A percentile compares a stretch with the other conserved stretches of the same genome.
Evolutionary conservation across 2,329 filamentous ascomycete species (phyloP).

Genomic region (Sclerotiophoma versabilis): DNA sequence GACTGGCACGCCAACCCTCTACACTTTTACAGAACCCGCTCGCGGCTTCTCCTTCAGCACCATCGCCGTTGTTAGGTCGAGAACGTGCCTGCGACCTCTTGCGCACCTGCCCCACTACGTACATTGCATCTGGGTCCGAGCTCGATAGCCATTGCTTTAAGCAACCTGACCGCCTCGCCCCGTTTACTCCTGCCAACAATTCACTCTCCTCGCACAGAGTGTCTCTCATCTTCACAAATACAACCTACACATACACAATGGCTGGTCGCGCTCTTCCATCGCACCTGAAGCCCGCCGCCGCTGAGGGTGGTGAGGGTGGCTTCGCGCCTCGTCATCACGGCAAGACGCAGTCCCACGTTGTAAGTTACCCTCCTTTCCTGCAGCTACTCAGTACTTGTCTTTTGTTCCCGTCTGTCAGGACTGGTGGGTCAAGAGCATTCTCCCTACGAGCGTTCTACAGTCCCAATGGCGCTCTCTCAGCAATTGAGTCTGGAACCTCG

Average conservation of each 20-base stretch:
- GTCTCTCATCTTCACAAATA: slow-evolving; percentile 17
- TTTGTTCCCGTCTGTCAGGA: neutral
- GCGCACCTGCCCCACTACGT: slow-evolving; percentile 29
- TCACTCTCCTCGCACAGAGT: slow-evolving; percentile 19
- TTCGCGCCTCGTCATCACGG: slow-evolving; percentile 74
- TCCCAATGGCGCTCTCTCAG: neutral
- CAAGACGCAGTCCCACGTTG: slow-evolving; percentile 86
- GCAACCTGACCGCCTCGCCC: slow-evolving; percentile 27
- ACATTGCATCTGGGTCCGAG: slow-evolving; percentile 9
- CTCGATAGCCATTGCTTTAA: slow-evolving; percentile 28
- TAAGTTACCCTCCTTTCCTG: slow-evolving; percentile 58
- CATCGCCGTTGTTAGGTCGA: slow-evolving; percentile 26
- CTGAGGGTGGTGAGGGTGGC: slow-evolving; percentile 49
- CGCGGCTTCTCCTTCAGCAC: slow-evolving; percentile 14
- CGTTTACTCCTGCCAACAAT: slow-evolving; percentile 23
- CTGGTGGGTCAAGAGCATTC: neutral
- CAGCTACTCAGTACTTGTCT: neutral
- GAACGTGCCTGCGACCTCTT: slow-evolving; percentile 28
- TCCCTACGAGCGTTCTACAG: neutral
- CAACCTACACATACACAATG: slow-evolving; percentile 59
- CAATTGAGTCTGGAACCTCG: neutral
- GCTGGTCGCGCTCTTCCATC: slow-evolving; percentile 77
- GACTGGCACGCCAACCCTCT: slow-evolving; percentile 11
- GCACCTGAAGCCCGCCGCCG: slow-evolving; percentile 74
- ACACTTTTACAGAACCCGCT: slow-evolving; percentile 16